Evolutionary conservation across 306 rosid genomes (phyloP).

Genomic region (Neltuma alba): DNA sequence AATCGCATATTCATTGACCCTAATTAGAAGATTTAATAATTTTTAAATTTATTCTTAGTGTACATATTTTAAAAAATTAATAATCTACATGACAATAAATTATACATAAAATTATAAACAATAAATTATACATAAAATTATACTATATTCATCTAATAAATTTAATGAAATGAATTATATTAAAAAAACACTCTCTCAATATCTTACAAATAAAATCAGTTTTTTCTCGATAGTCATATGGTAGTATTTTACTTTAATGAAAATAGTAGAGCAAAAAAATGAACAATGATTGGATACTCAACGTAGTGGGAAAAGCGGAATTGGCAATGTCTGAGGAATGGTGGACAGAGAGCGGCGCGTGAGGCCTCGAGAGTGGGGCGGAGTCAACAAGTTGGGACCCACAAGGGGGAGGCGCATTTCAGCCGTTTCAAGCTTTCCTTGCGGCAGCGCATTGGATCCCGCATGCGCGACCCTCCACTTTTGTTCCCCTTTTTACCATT

Average conservation of each 20-base stretch:
- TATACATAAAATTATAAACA: no score
- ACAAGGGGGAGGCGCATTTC: not conserved
- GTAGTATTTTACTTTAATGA: not conserved
- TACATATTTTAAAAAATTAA: no score
- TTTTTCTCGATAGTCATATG: not conserved
- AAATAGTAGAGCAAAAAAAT: not conserved
- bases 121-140: no score
- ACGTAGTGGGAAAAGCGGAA: not conserved
- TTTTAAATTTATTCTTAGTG: no score
- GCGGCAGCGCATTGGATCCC: constrained; percentile 45
- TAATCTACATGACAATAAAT: no score
- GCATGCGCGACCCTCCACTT: constrained; percentile 6
- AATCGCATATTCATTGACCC: no score
- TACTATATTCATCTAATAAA: no score
- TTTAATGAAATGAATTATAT: no score
- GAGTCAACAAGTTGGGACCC: constrained; percentile 34
- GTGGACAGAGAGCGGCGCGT: constrained; percentile 71
- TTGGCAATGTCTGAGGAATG: constrained; percentile 41
- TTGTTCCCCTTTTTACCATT: constrained; percentile 14
- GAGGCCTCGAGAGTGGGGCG: constrained; percentile 60
- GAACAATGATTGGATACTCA: constrained; percentile 49
- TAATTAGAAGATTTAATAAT: no score
- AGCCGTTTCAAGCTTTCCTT: constrained; percentile 32
- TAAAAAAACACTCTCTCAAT: no score
- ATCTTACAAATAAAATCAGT: no score